Evolutionary conservation across 2,329 filamentous ascomycete genomes (phyloP).

Genomic region (Juglanconis oblonga): DNA sequence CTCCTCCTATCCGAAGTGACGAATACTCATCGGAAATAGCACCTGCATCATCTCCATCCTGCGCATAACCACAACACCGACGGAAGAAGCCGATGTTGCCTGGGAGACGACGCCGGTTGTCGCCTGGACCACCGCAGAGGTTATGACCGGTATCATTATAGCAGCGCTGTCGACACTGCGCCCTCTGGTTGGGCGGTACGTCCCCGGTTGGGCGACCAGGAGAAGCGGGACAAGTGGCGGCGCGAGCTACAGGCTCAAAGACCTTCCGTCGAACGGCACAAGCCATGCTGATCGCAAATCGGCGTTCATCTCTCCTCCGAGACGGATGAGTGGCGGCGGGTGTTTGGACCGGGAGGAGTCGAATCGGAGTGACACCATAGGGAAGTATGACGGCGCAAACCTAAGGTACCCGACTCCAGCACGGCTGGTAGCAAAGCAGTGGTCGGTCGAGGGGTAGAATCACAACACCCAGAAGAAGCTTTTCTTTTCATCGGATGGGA

Average conservation of each 20-base stretch:
- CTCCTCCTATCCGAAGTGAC: neutral
- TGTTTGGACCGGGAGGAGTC: constrained; percentile 1
- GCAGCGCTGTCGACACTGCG: constrained; percentile 20
- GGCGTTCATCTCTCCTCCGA: neutral
- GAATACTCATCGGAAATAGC: neutral
- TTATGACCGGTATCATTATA: constrained; percentile 3
- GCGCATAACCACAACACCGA: neutral
- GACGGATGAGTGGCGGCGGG: neutral
- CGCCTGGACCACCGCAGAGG: constrained; percentile 7
- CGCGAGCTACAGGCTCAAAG: neutral
- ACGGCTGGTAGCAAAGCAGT: neutral
- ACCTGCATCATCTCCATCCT: constrained; percentile 10
- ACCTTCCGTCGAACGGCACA: neutral
- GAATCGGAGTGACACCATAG: neutral
- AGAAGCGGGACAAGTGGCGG: neutral
- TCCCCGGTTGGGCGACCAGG: neutral
- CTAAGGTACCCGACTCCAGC: neutral
- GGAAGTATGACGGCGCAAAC: neutral
- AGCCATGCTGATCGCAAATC: neutral
- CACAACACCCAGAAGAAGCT: neutral
- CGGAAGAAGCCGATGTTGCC: neutral
- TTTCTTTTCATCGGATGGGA: too few relatives aligned
- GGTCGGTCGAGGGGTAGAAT: neutral
- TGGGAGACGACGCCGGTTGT: neutral
- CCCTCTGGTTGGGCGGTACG: constrained; percentile 16